phyloP scores from a whole-genome alignment of 371 early-diverging fungal species.

The Amoeboaphelidium protococcarum region DNA sequence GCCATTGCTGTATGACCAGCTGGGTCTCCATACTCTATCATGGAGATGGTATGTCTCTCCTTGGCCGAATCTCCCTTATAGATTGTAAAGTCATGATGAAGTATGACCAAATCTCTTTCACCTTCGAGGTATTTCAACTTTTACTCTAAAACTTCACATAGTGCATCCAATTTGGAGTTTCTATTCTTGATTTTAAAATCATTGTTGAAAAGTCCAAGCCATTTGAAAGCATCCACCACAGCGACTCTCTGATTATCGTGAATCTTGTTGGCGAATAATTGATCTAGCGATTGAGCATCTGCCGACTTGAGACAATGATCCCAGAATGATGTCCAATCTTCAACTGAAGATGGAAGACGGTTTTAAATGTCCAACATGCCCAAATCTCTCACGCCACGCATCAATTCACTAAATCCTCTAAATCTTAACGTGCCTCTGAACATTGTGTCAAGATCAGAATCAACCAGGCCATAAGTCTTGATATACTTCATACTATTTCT shows the following conservation, averaged over 20 bases:
- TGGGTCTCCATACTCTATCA: constrained; percentile 78
- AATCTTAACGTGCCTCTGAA: constrained; percentile 33
- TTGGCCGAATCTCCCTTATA: too few relatives aligned
- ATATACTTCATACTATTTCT: constrained; percentile 64
- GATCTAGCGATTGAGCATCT: too few relatives aligned
- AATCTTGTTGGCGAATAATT: too few relatives aligned
- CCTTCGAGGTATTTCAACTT: constrained; percentile 67
- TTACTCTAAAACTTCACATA: constrained; percentile 79
- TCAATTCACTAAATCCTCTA: constrained; percentile 20
- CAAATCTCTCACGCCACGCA: constrained; percentile 14
- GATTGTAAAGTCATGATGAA: constrained; percentile 59
- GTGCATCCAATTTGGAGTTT: constrained; percentile 64
- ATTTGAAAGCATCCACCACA: constrained; percentile 6
- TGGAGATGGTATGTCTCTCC: constrained; percentile 58
- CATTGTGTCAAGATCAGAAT: constrained; percentile 25
- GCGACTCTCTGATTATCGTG: too few relatives aligned
- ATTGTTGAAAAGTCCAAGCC: constrained; percentile 59
- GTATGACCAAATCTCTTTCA: constrained; percentile 86
- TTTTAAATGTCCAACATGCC: constrained; percentile 13
- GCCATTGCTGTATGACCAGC: constrained; percentile 84
- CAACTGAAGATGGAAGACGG: too few relatives aligned
- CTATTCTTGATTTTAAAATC: constrained; percentile 19
- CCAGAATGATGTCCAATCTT: too few relatives aligned
- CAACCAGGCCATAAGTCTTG: constrained; percentile 28
- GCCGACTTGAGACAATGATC: too few relatives aligned